Base-by-base conservation (phyloP, 2,329 filamentous ascomycete genomes). In the Thermomyces lanuginosus region DNA sequence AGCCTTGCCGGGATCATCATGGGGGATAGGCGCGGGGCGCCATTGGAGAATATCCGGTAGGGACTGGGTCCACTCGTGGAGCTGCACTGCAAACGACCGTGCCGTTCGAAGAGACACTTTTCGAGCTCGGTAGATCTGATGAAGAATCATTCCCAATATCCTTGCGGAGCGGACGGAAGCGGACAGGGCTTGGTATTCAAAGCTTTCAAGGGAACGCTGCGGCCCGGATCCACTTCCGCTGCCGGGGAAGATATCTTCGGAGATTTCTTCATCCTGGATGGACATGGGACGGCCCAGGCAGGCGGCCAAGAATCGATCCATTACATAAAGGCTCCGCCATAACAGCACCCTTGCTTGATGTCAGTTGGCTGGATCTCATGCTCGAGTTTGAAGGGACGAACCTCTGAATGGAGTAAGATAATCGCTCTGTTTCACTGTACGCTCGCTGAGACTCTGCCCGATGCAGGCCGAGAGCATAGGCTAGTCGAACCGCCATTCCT, bases 401-500 rank as follows among this genome's bases (percentile, higher is more conserved):
- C 33, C 33, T 31, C 24, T 25, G 33, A 6, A 35, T 16, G 17
- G 33, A 35, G 25, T 25, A 30, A 6, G 33, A 35, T 10, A 19
- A 24, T 21, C 28, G 30, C 17, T 35, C 28, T 5, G 28, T 30
- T 28, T 30, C 33, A 12, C 33, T 28, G 22, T 33, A 35, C 8
- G 31, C 24, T 4, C 27, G 68, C 61, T 2, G 64, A 65, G 36
- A 75, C 68, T 38, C 67, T 63, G 29, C 33, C 37, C 66, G 58
- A 36, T 77, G 72, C 3, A 77, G 49, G 2, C 72, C 72, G 2
- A 76, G 48, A 0, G 69, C 63, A 41, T 70, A 67, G 2, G 69
- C 70, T 27, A 68, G 70, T 8, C 69, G 62, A 23, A 73, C 65
- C 12, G 73, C 73, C 63, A 70, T 69, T 5, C 66, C 69, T 72